Base-by-base conservation (phyloP, 2,329 filamentous ascomycete species). In the Tolypocladium guangdongense region DNA sequence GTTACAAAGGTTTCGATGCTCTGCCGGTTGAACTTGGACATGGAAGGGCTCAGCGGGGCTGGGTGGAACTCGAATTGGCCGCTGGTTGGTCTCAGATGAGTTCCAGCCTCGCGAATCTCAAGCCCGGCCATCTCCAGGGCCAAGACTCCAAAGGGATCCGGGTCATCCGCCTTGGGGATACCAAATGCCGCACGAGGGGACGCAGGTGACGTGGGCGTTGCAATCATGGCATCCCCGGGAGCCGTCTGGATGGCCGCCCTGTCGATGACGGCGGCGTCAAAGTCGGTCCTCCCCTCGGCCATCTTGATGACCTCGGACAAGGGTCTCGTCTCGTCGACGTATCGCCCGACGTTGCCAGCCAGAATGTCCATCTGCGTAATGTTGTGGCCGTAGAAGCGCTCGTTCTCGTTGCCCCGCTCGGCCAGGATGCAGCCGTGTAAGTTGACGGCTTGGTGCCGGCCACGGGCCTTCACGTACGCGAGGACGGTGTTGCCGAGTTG, bases 51-150 rank as follows among this genome's bases (percentile, higher is more conserved):
- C 11, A 82, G 82, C 1, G 88, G 86, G 51, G 78, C 82, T 3
- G 89, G 87, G 59, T 83, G 83, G 68, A 88, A 93, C 63, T 92
- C 88, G 66, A 96, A 95, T 60, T 87, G 82, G 54, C 86, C 89
- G 72, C 86, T 90, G 27, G 81, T 77, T 2, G 90, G 89, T 53
- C 89, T 78, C 52, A 81, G 76, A 7, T 63, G 64, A 50, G 83
- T 81, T 36, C 90, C 90, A n/a, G 91, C 91, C 71, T 96, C 91
- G 51, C 88, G 82, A 59, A 97, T 93, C 61, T 92, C 88, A 53
- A 96, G 74, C 2, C 92, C 92, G 56, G 90, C 88, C 74, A 90
- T 86, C 65, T 96, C 90, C n/a, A 97, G 73, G 8, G 92, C 91
- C 58, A 91, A 80, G 30, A 96, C 87, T 27, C 92, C 92, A 64